Evolutionary conservation across 208 protist genomes (phyloP), one percentile per base, ranked within the genome.

Genomic region (Acanthamoeba comandoni): DNA sequence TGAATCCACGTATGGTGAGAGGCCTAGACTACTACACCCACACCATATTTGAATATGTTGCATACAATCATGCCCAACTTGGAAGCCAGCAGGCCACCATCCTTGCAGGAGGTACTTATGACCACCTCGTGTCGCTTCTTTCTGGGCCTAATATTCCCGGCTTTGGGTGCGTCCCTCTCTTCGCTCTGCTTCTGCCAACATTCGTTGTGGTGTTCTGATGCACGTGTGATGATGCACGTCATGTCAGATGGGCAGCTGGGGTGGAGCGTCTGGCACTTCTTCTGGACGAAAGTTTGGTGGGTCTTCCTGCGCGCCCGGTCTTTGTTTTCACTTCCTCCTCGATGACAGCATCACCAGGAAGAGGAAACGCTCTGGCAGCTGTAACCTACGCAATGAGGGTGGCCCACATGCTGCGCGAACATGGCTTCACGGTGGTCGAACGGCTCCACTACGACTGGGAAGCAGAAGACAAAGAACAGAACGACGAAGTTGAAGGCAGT

Each of bases 1-100:
- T 95, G 2, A 92, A 95, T 69, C 31, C 91, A 19, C 57, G 31
- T 29, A 29, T 95, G 12, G 93, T 95, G 17, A 48, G 94, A 22
- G 94, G 94, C 24, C 64, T 95, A 7, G 94, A 95, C 70, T 95
- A 95, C 48, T 95, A 95, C 89, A 91, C 48, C 43, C 92, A 95
- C 53, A 95, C 94, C 12, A 91, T 95, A 49, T 95, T 95, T 90
- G 94, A 95, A 64, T 85, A 94, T 29, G 31, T 86, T 49, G 22
- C 43, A 26, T 39, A 48, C 57, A 22, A 29, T 12, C 31, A 57
- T 49, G 9, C 35, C 5, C 24, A 53, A 51, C 53, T 73, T 22
- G 87, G 67, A 26, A 62, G 24, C 7, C 60, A 71, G 35, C 51
- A 80, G 12, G 26, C 77, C 19, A 80, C 51, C 17, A 13, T 87